phyloP scores from a whole-genome alignment of 139 green algal genomes.

The Haematococcus sp. region DNA sequence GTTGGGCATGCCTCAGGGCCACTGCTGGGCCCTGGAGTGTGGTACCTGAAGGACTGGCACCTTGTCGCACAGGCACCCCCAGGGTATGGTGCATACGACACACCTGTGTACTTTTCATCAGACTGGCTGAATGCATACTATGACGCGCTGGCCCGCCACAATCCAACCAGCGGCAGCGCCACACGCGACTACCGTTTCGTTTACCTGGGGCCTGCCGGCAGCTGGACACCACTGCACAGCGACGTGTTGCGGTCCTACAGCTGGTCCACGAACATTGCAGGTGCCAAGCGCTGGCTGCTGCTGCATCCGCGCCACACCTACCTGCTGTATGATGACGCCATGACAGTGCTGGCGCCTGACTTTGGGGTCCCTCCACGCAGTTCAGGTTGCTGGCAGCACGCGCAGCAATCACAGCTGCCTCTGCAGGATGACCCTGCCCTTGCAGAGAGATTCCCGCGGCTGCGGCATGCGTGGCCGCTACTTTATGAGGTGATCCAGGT shows the following conservation, averaged over 20 bases:
- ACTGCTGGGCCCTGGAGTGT: neutral
- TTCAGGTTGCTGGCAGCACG: no score
- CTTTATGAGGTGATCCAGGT: conserved; percentile 35
- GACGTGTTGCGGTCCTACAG: conserved; percentile 84
- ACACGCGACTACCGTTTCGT: conserved; percentile 69
- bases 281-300: conserved; percentile 75
- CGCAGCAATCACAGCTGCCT: neutral
- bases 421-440: neutral
- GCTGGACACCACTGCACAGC: conserved; percentile 76
- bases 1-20: no score
- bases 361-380: conserved; percentile 11
- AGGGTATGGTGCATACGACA: conserved; percentile 49
- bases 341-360: conserved; percentile 21
- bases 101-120: conserved; percentile 66
- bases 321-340: conserved; percentile 32
- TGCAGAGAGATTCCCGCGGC: conserved; percentile 30
- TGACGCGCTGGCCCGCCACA: conserved; percentile 36
- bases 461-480: conserved; percentile 22
- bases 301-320: conserved; percentile 62
- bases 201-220: conserved; percentile 78
- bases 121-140: conserved; percentile 92
- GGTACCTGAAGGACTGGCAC: conserved; percentile 94
- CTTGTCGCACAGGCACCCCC: conserved; percentile 38
- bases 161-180: neutral
- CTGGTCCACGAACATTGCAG: conserved; percentile 80